Base-by-base conservation (phyloP, 139 green algal species). In the Trebouxia sp. region DNA sequence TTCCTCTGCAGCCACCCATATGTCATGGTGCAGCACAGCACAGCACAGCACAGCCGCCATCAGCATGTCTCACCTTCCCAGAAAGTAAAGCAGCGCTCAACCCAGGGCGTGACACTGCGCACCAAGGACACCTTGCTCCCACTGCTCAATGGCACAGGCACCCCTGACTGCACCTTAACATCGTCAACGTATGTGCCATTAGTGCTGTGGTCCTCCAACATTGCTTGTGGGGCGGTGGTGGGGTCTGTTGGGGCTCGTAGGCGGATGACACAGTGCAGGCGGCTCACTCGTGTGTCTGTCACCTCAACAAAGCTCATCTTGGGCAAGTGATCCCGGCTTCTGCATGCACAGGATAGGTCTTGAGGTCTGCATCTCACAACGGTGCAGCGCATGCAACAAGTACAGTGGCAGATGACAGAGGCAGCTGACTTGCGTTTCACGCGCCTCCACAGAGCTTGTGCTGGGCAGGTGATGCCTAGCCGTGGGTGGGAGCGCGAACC, bases 171-270 rank as follows among this genome's bases (percentile, higher is more conserved):
- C 28, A 92, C 42, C 28, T 83, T 80, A 38, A 67, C 50, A 15
- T 85, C 85, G 48, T 94, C 91, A 3, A 92, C 9, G 47, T 89
- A 94, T 14, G 89, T 93, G 37, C 90, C 90, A 45, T 94, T 94
- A 79, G 76, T 89, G 80, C 79, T 88, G 77, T 83, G 83, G 69
- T 94, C 90, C 84, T 93, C 75, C 10, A 90, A 51, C 22, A 82
- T 9, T 3, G 84, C 69, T 26, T 84, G 42, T 39, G 37, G 26
- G 17, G 30, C 45, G 38, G 20, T 42, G 26, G 43, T 47, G 30
- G 14, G 6, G 47, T 39, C 39, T 9, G 17, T 55, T 12, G 69
- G 69, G 11, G 56, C 41, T 26, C 81, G 32, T 22, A 43, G 58
- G 28, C 58, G 83, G 48, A 94, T 81, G 48, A 84, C 81, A 53